Evolutionary conservation across 2,329 filamentous ascomycete species (phyloP), one percentile per base, ranked within the genome.

Genomic region (Aureobasidium leucospermi): DNA sequence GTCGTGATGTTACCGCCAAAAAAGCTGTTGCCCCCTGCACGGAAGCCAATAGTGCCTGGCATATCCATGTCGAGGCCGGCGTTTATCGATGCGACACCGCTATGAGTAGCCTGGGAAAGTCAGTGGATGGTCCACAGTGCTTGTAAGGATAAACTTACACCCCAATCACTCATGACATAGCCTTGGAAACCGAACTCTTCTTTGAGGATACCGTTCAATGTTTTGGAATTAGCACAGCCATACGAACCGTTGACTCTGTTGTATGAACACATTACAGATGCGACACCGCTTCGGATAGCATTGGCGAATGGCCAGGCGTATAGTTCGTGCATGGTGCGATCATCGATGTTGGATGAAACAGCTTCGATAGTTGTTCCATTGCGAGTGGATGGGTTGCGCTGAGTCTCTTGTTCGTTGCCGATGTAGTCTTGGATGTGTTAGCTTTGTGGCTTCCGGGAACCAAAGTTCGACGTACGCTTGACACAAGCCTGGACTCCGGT

Each of bases 141-240:
- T 9, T 15, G 32, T 32, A 41, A 19, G 59, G 71, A 72, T 62
- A 72, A 4, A 32, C 72, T 19, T 42, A 60, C 63, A 51, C 65
- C 49, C 63, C 91, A 96, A 70, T 96, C 92, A 1, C 85, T 87
- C 78, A 94, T 88, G 10, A 94, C 83, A 59, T 56, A 64, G 16
- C 90, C 90, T 68, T 94, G 88, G 67, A 95, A 94, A 6, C 89
- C 90, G 1, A 93, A 77, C 69, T 94, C 89, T 62, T 92, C 88
- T 67, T 94, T 94, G 41, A 94, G 75, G 15, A 94, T 79, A 0
- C 86, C 87, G 66, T 92, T 94, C 64, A 94, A 78, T 1, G 92
- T 76, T 69, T 90, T 89, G 60, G 85, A 86, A 69, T 94, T 90
- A 53, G 85, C 81, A 66, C 86, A 89, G 2, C 84, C 83, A 57